Evolutionary conservation across 2,329 filamentous ascomycete species (phyloP).

Genomic region (Nemania bipapillata): DNA sequence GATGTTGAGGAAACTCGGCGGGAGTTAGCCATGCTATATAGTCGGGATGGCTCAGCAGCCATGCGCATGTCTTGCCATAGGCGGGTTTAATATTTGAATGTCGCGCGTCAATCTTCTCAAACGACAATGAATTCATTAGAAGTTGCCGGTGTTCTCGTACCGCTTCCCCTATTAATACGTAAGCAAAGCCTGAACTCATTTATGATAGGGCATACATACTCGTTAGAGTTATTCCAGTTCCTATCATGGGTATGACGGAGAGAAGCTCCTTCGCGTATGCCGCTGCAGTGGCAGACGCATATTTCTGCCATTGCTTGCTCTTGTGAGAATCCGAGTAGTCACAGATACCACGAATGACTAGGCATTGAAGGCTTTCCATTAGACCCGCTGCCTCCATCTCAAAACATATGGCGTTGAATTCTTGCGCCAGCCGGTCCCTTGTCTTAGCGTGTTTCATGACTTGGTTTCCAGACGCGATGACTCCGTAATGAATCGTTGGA

Average conservation of each 20-base stretch:
- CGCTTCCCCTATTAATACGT: slow-evolving; percentile 24
- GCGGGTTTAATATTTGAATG: slow-evolving; percentile 54
- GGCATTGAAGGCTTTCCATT: slow-evolving; percentile 24
- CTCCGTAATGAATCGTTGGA: slow-evolving; percentile 35
- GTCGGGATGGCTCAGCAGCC: slow-evolving; percentile 56
- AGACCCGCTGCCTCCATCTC: slow-evolving; percentile 36
- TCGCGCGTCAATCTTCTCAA: slow-evolving; percentile 60
- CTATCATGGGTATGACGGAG: neutral
- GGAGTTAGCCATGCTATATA: slow-evolving; percentile 50
- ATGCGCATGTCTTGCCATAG: slow-evolving; percentile 44
- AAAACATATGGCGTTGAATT: slow-evolving; percentile 32
- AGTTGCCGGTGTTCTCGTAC: neutral
- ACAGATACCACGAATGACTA: slow-evolving; percentile 29
- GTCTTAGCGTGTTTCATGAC: slow-evolving; percentile 34
- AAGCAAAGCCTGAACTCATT: slow-evolving; percentile 4
- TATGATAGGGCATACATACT: slow-evolving; percentile 8
- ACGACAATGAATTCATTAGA: slow-evolving; percentile 48
- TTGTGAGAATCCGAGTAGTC: slow-evolving; percentile 34
- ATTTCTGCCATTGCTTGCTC: slow-evolving; percentile 28
- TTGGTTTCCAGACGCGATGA: slow-evolving; percentile 37
- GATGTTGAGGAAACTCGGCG: slow-evolving; percentile 43
- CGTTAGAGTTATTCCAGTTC: neutral
- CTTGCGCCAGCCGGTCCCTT: slow-evolving; percentile 25
- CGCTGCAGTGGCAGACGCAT: slow-evolving; percentile 28
- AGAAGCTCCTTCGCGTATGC: slow-evolving; percentile 31